Percentiles rank a stretch among this genome's conserved stretches.
Evolutionary conservation across 331 rosid genomes (phyloP).

Genomic region (Rhamnella rubrinervis): DNA sequence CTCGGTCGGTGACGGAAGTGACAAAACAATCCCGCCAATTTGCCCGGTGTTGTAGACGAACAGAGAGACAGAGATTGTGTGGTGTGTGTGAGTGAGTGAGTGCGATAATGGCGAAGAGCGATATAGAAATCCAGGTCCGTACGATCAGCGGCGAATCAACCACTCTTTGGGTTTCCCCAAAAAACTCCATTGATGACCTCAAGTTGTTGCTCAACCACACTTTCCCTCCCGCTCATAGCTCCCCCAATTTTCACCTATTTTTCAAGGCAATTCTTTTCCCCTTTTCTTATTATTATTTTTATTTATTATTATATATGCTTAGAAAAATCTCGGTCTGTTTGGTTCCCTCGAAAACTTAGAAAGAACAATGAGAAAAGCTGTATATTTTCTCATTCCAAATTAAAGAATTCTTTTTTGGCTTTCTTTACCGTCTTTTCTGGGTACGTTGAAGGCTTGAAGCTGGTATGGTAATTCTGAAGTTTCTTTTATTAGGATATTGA

Average conservation of each 20-base stretch:
- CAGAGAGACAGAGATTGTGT: no score
- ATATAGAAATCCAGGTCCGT: slow-evolving; percentile 55
- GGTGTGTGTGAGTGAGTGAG: background rate
- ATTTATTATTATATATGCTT: no score
- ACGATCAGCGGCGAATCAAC: slow-evolving; percentile 62
- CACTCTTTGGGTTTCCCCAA: slow-evolving; percentile 39
- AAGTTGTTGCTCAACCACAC: slow-evolving; percentile 59
- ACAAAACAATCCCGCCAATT: no score
- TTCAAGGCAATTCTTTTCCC: slow-evolving; percentile 44
- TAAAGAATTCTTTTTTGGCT: no score
- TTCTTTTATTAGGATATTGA: background rate
- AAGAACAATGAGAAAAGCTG: background rate
- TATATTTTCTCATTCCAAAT: background rate
- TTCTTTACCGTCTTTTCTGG: no score
- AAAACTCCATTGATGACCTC: slow-evolving; percentile 51
- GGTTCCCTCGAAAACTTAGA: background rate
- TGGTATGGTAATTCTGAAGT: background rate
- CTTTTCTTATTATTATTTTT: no score
- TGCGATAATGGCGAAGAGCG: slow-evolving; percentile 34
- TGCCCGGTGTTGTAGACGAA: no score
- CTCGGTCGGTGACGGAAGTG: no score
- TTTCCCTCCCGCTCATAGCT: slow-evolving; percentile 55
- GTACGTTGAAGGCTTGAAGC: background rate
- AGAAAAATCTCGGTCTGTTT: background rate
- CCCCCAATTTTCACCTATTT: slow-evolving; percentile 77